Evolutionary conservation across 768 basidiomycete species (phyloP).

Genomic region (Kwoniella bestiolae): DNA sequence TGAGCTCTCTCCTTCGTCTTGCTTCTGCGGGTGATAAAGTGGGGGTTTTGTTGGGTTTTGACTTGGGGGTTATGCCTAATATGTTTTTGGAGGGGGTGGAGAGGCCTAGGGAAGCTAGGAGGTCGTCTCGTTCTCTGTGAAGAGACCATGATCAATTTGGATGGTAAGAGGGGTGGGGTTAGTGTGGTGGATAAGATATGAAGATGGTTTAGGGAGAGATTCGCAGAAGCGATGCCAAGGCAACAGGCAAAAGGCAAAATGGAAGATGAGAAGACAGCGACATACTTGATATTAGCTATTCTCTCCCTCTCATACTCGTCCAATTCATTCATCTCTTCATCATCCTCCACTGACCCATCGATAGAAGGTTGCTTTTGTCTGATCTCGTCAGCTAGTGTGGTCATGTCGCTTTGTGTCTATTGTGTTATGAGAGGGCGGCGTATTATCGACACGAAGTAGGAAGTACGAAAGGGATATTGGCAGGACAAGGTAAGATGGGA

Average conservation of each 20-base stretch:
- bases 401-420: background rate
- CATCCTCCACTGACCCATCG: background rate
- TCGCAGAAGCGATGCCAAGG: background rate
- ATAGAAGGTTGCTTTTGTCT: background rate
- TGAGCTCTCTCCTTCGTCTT: constrained; percentile 8
- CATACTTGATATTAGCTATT: constrained; percentile 47
- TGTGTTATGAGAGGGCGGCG: too few species aligned
- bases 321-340: constrained; percentile 27
- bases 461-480: too few species aligned
- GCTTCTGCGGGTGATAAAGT: constrained; percentile 8
- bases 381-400: constrained; percentile 12
- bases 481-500: too few species aligned
- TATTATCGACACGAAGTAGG: too few species aligned
- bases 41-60: constrained; percentile 9
- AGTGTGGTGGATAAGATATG: background rate
- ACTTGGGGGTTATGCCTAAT: background rate
- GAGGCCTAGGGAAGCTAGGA: constrained; percentile 23
- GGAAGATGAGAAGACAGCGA: background rate
- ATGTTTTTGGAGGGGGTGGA: background rate
- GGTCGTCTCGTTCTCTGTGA: constrained; percentile 19
- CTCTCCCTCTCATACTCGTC: constrained; percentile 46
- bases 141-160: background rate
- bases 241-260: background rate
- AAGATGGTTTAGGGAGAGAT: background rate
- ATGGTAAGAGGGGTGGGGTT: too few species aligned